Conservation (phyloP, 306 rosid genomes). For the Morella rubra region DNA sequence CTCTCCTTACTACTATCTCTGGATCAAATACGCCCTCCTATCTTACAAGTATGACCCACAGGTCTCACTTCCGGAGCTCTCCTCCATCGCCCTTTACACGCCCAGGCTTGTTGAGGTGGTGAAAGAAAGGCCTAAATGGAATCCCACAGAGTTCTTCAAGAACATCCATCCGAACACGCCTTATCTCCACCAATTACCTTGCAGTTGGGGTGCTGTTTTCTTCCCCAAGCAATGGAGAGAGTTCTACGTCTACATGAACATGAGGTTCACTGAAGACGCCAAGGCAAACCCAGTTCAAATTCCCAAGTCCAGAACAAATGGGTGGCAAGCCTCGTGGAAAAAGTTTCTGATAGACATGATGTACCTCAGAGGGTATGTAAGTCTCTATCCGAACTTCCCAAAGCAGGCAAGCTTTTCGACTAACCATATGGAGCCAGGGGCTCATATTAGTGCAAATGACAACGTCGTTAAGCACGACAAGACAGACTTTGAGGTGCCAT, state of each 20-base stretch:
- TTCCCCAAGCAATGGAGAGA: constrained; percentile 99
- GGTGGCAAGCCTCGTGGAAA: constrained; percentile 99
- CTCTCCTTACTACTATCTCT: constrained; percentile 87
- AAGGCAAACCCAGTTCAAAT: constrained; percentile 88
- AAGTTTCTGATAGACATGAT: constrained; percentile 97
- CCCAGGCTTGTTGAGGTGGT: constrained; percentile 90
- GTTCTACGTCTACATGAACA: constrained; percentile 91
- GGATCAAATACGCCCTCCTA: constrained; percentile 94
- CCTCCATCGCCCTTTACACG: constrained; percentile 92
- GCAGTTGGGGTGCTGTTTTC: constrained; percentile 97
- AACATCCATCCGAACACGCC: constrained; percentile 81
- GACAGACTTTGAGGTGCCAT: constrained; percentile 85
- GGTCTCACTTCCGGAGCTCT: constrained; percentile 75
- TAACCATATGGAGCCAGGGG: constrained; percentile 98
- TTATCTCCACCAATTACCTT: constrained; percentile 89
- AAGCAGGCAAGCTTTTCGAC: constrained; percentile 90
- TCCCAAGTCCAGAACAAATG: constrained; percentile 89
- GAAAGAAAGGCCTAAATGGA: constrained; percentile 94
- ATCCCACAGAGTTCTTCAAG: constrained; percentile 76
- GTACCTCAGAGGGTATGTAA: constrained; percentile 94
- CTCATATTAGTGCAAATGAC: constrained; percentile 88
- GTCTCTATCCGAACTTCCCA: constrained; percentile 91
- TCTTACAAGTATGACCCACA: constrained; percentile 90
- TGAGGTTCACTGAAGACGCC: constrained; percentile 83
- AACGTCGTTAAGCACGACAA: constrained; percentile 77